These are phyloP conservation scores for Purpureocillium takamizusanense DNA, from an alignment of 2,329 filamentous ascomycete genomes.

Conservation along the genomic window DNA sequence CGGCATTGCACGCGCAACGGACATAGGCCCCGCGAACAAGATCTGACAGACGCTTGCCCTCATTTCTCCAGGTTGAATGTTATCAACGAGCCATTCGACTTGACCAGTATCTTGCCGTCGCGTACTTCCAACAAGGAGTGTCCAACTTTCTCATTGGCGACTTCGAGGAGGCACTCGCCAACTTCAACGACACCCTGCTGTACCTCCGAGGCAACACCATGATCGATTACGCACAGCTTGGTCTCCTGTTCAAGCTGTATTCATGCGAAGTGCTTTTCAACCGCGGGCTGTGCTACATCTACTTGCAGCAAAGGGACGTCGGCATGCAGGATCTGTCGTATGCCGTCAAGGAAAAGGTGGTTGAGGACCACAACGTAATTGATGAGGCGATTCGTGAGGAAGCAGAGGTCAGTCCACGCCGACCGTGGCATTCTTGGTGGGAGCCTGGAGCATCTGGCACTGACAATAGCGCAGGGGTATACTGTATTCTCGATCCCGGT, in stretches of 20 bases:
- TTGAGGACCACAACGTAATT: conserved; percentile 94
- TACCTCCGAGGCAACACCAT: conserved; percentile 93
- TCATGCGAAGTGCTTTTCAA: conserved; percentile 98
- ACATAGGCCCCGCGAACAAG: neutral
- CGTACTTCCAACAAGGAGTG: conserved; percentile 96
- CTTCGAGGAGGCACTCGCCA: conserved; percentile 92
- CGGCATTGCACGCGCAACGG: neutral
- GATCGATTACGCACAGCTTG: conserved; percentile 96
- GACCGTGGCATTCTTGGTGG: conserved; percentile 11
- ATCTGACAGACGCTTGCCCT: conserved; percentile 2
- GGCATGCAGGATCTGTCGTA: conserved; percentile 87
- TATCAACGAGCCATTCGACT: conserved; percentile 86
- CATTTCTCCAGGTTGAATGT: conserved; percentile 66
- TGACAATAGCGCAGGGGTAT: conserved; percentile 58
- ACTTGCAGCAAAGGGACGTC: conserved; percentile 81
- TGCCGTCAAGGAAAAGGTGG: conserved; percentile 91
- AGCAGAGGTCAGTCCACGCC: conserved; percentile 59
- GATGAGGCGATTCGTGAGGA: conserved; percentile 92
- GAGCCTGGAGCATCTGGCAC: neutral
- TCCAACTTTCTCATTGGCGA: conserved; percentile 96
- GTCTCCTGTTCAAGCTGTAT: conserved; percentile 90
- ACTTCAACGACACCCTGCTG: conserved; percentile 95
- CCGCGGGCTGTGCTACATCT: conserved; percentile 93
- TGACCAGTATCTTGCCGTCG: conserved; percentile 92
- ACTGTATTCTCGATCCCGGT: conserved; percentile 98